These are phyloP conservation scores for Peltaster fructicola DNA, from an alignment of 2,329 filamentous ascomycete genomes.

Conservation along the genomic window DNA sequence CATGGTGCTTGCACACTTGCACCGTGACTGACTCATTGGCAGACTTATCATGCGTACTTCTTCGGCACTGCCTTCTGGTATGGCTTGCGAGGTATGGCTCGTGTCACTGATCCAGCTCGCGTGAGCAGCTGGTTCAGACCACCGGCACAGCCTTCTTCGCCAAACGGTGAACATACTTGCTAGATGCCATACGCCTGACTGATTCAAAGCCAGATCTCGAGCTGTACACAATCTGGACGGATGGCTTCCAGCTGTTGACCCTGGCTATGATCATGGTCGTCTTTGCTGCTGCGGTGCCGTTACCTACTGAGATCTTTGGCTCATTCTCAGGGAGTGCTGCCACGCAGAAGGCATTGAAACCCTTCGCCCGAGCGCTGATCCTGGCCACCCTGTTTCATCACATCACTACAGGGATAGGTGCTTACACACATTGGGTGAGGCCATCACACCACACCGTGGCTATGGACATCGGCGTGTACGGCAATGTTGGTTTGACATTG, in stretches of 20 bases:
- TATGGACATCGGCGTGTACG: constrained; percentile 20
- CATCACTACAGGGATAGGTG: constrained; percentile 17
- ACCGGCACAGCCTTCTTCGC: constrained; percentile 10
- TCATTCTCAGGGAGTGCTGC: constrained; percentile 8
- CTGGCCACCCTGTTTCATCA: constrained; percentile 20
- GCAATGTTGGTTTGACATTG: constrained; percentile 14
- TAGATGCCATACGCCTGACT: not conserved
- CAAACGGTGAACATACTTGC: constrained; percentile 9
- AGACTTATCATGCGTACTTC: constrained; percentile 13
- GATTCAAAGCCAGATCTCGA: constrained; percentile 15
- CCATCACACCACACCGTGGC: constrained; percentile 17
- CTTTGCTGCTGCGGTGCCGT: constrained; percentile 16
- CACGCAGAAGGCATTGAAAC: constrained; percentile 9
- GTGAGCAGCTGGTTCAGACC: constrained; percentile 20
- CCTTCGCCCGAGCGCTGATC: constrained; percentile 17
- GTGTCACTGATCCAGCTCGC: constrained; percentile 17
- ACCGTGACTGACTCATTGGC: constrained; percentile 3
- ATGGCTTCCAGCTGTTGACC: constrained; percentile 19
- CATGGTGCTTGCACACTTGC: constrained; percentile 1
- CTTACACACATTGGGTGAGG: constrained; percentile 17
- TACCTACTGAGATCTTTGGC: constrained; percentile 9
- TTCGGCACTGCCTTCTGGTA: constrained; percentile 21
- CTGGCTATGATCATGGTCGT: constrained; percentile 16
- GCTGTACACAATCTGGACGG: constrained; percentile 20
- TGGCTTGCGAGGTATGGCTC: constrained; percentile 15